A percentile compares a stretch with the other conserved stretches of the same genome.
These are phyloP conservation scores for Melocanna baccifera DNA, from an alignment of 176 grass and related monocot genomes.

Conservation along the genomic window DNA sequence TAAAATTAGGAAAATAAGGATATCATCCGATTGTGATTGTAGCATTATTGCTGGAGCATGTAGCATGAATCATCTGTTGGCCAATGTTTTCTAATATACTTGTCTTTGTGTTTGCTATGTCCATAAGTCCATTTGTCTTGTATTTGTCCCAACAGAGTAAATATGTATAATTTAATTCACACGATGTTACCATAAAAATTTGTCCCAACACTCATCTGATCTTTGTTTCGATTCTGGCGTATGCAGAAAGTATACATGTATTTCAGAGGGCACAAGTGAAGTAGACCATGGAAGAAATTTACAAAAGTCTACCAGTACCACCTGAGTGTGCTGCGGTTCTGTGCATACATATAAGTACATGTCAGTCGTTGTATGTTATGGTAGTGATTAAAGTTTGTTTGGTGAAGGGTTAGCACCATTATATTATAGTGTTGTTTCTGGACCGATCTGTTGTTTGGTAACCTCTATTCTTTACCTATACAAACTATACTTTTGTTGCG, in stretches of 20 bases:
- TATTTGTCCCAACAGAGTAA: background rate
- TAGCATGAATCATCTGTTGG: background rate
- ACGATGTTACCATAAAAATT: background rate
- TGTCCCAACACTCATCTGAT: background rate
- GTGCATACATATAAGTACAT: constrained; percentile 38
- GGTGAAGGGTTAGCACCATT: background rate
- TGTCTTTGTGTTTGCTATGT: constrained; percentile 10
- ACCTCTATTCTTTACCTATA: constrained; percentile 12
- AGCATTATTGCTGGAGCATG: background rate
- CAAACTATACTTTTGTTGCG: background rate
- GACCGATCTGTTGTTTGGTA: constrained; percentile 4
- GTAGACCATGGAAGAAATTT: constrained; percentile 7
- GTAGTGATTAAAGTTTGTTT: background rate
- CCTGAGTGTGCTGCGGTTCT: constrained; percentile 16
- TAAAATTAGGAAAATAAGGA: background rate
- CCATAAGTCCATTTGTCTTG: background rate
- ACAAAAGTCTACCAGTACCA: background rate
- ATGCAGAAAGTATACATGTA: constrained; percentile 91
- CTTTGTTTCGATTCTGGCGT: constrained; percentile 26
- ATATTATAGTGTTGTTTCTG: constrained; percentile 29
- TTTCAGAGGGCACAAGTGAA: constrained; percentile 89
- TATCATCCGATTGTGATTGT: background rate
- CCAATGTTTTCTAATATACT: background rate
- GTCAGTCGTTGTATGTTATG: constrained; percentile 13
- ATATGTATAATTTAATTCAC: background rate